Evolutionary conservation across 805 yeast species (phyloP), one percentile per base, ranked within the genome.

Genomic region (Kluyveromyces starmeri): DNA sequence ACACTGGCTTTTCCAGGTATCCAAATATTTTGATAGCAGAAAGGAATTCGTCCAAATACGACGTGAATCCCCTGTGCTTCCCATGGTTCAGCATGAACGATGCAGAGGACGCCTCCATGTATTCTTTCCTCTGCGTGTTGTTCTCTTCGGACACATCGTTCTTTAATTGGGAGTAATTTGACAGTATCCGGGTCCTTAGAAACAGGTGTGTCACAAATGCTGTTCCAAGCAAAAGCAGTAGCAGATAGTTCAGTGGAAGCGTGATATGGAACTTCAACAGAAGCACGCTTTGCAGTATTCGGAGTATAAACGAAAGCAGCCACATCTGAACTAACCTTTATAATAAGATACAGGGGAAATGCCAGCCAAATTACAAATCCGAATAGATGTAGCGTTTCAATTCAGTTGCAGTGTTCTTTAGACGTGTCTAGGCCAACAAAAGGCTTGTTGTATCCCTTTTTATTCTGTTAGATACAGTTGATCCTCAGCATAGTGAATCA

Each of bases 11-110:
- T 45, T 89, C 97, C 32, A 89, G 65, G 55, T 89, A 89, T 2
- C 97, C 97, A 62, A 89, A 92, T 5, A 92, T 81, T 58, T 85
- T 86, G 43, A 92, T 83, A 3, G 96, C 97, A 33, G 83, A 73
- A 29, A 89, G 61, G 48, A 89, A 89, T 53, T 88, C 94, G 54
- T 89, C 96, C 34, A 89, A 62, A 50, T 85, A 88, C 30, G 83
- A 78, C 1, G 80, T 61, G 28, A 72, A 59, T 12, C 45, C 37
- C 15, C 22, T 30, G 13, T 30, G 23, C 15, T 30, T 11, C 13
- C 22, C 33, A 20, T 18, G 33, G n/a, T 20, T 30, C 7, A 30
- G 13, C n/a, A 30, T 12, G 19, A 15, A 30, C 8, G 33, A 30
- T 8, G 33, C 33, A 15, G 33, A 20, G 9, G 33, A 30, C 13